Percentiles rank a stretch among this genome's conserved stretches.
phyloP scores from a whole-genome alignment of 169 alveolate species.

The Eimeria praecox region DNA sequence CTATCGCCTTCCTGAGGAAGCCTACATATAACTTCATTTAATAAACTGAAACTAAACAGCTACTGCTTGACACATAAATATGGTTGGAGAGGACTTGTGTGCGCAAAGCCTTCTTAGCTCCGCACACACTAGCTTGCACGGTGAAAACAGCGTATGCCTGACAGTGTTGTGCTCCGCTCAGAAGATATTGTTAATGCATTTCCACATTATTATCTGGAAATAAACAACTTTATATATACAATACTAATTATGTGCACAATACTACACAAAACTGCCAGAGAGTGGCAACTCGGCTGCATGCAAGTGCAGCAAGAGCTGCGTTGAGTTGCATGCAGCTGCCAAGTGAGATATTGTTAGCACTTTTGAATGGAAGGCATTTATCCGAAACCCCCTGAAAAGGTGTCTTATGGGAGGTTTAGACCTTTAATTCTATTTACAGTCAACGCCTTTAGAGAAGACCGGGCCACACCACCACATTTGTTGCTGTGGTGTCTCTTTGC shows the following conservation, averaged over 20 bases:
- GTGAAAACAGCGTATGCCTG: neutral
- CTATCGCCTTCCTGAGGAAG: no score
- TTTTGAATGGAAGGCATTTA: neutral
- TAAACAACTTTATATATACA: neutral
- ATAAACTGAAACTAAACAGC: neutral
- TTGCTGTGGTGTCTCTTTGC: neutral
- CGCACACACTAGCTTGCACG: neutral
- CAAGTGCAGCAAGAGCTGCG: neutral
- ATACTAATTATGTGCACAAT: neutral
- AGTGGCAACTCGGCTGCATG: neutral
- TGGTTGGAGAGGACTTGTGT: neutral
- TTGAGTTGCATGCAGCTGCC: constrained; percentile 10
- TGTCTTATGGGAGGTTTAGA: neutral
- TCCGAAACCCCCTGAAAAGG: neutral
- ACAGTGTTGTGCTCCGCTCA: neutral
- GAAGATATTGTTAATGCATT: neutral
- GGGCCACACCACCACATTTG: neutral
- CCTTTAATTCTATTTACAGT: neutral
- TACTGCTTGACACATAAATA: neutral
- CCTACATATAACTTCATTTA: no score
- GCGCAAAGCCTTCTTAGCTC: neutral
- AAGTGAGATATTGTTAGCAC: neutral
- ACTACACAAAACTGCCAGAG: neutral
- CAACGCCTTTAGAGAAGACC: neutral
- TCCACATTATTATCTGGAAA: neutral